A percentile compares a stretch with the other conserved stretches of the same genome.
Evolutionary conservation across 352 stramenopile species (phyloP).

Genomic region (Phytopythium chamaehyphon): DNA sequence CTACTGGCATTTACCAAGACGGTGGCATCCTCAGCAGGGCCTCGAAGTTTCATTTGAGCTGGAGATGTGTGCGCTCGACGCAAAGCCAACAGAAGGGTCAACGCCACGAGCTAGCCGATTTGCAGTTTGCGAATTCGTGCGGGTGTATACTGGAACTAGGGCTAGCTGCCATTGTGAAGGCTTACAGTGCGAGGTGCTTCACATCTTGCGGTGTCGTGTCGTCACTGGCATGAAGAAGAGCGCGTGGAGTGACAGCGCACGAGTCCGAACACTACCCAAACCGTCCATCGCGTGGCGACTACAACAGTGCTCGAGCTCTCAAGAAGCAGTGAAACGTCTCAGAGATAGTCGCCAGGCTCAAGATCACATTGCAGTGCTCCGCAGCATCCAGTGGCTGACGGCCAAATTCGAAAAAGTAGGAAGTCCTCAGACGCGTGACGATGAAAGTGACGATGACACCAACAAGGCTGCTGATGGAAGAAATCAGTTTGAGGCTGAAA

Average conservation of each 20-base stretch:
- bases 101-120: constrained; percentile 12
- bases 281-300: constrained; percentile 58
- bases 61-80: constrained; percentile 27
- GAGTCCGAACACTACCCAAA: constrained; percentile 42
- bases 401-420: constrained; percentile 31
- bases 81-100: neutral
- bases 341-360: constrained; percentile 7
- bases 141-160: constrained; percentile 29
- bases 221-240: constrained; percentile 50
- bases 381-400: constrained; percentile 52
- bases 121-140: constrained; percentile 29
- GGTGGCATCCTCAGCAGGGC: constrained; percentile 33
- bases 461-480: constrained; percentile 11
- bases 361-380: constrained; percentile 24
- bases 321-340: constrained; percentile 44
- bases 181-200: constrained; percentile 31
- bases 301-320: constrained; percentile 36
- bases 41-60: constrained; percentile 49
- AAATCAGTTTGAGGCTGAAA: constrained; percentile 23
- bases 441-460: constrained; percentile 13
- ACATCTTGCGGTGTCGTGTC: constrained; percentile 45
- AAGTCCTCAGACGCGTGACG: constrained; percentile 13
- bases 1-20: constrained; percentile 54
- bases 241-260: constrained; percentile 43
- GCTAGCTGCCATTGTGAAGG: constrained; percentile 28